Evolutionary conservation across 345 rosid species (phyloP), one percentile per base, ranked within the genome.

Genomic region (Turnera subulata): DNA sequence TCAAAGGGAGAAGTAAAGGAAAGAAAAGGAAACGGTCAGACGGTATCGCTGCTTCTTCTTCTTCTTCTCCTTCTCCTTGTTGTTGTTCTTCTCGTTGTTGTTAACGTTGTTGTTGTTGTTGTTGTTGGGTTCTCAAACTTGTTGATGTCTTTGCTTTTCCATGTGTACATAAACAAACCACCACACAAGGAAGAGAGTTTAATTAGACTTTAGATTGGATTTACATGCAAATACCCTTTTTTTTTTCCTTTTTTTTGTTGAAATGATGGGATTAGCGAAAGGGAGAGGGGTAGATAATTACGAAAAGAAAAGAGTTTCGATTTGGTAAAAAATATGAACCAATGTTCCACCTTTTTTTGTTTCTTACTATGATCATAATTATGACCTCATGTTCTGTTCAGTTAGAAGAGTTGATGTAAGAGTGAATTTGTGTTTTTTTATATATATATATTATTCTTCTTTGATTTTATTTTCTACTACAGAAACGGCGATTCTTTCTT

Each of bases 1-100:
- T 14, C 17, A 17, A 21, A 23, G 39, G 2, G 6, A 4, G 6
- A 29, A 37, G 9, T n/a, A 11, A 45, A 24, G 8, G 22, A 17
- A 33, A n/a, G 23, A 37, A 21, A 3, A n/a, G 18, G 11, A 2
- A 5, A 11, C 11, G 35, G 35, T 29, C 35, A 29, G 35, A 29
- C 35, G 4, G 35, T 29, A 8, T 29, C 35, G 35, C 4, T 29
- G 4, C 35, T 29, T 29, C 35, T 29, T 29, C 35, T 29, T 29
- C 4, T n/a, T n/a, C n/a, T n/a, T n/a, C n/a, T n/a, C n/a, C 65
- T 22, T 35, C 53, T 24, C 38, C 62, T 25, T 71, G 76, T 29
- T 21, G 43, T 11, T 21, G 55, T 70, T 58, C 65, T 22, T 35
- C 53, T 24, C 38, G 64, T 25, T 71, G 76, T 29, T 21, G 43